Conservation (phyloP, 75 land plant species). For the Selaginella tamariscina region DNA sequence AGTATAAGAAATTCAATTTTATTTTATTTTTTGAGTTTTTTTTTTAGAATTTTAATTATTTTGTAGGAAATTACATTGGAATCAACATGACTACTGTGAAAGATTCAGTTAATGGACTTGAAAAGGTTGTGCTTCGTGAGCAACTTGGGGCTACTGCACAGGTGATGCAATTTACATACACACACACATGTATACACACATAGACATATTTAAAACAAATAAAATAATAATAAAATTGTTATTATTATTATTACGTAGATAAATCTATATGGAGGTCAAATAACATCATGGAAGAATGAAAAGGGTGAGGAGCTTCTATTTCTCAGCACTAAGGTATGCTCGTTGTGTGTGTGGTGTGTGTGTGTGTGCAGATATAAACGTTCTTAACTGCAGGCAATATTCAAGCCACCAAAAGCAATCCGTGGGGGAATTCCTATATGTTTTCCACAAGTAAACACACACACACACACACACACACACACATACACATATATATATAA, state of each 20-base stretch:
- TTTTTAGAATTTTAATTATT: no score
- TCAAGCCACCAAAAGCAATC: conserved; percentile 61
- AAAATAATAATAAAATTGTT: no score
- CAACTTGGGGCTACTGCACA: no score
- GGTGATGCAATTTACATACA: no score
- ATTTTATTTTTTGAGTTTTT: no score
- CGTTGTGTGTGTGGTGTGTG: not conserved
- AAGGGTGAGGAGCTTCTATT: conserved; percentile 65
- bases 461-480: not conserved
- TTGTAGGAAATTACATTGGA: no score
- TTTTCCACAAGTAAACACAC: conserved; percentile 41
- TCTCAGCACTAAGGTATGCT: conserved; percentile 59
- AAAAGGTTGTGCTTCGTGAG: no score
- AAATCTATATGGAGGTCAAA: conserved; percentile 55
- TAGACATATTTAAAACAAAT: no score
- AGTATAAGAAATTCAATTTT: no score
- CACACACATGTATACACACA: no score
- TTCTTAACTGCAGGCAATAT: conserved; percentile 39
- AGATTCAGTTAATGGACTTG: no score
- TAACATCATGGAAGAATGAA: conserved; percentile 72
- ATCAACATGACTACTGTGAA: no score
- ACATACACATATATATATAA: not conserved
- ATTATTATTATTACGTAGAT: conserved; percentile 38
- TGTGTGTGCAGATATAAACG: not conserved
- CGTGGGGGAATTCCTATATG: conserved; percentile 60